Evolutionary conservation across 1,284 basidiomycete genomes (phyloP), one percentile per base, ranked within the genome.

Genomic region (Tremellales sp.): DNA sequence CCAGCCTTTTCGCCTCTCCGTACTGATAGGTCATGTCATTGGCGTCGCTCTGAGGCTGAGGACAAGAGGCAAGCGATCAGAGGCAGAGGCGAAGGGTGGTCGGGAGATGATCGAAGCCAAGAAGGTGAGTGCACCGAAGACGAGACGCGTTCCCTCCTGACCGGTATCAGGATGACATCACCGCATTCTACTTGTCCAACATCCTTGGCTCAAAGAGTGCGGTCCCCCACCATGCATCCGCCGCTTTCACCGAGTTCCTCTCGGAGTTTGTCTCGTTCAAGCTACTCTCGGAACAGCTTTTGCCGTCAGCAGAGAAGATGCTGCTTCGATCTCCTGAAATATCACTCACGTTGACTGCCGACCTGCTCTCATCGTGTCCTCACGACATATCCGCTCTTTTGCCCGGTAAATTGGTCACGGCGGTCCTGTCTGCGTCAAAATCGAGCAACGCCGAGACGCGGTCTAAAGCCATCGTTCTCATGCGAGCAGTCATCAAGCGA

Each of bases 381-480:
- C 77, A 80, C 38, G 65, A 79, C 1, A 66, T 90, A 9, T 76
- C 79, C 18, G 57, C 71, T 13, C 74, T 80, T 19, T 64, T 77
- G 6, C 82, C 87, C 65, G 77, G 78, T 40, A 81, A 82, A 49
- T 66, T 92, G 4, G 73, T 90, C 10, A 76, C 80, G 0, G 78
- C 84, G 34, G 74, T 80, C 24, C 74, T 91, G 45, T 85, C 80
- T 54, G 79, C 80, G 41, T 76, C 87, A 18, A 93, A 91, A 71
- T 93, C 90, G 1, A 80, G 78, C 49, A 91, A 88, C 53, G 58
- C 79, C 0, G 57, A 75, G 21, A 83, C 84, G 2, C 81, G 90
- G 24, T 51, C 75, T 0, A 79, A 79, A 49, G 77, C 85, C 0
- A 68, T 82, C 26, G 65, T 73, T 0, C 74, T 94, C 5, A 85